Evolutionary conservation across 225 moss, liverwort and hornwort species (phyloP).

Genomic region (Asterella californica): DNA sequence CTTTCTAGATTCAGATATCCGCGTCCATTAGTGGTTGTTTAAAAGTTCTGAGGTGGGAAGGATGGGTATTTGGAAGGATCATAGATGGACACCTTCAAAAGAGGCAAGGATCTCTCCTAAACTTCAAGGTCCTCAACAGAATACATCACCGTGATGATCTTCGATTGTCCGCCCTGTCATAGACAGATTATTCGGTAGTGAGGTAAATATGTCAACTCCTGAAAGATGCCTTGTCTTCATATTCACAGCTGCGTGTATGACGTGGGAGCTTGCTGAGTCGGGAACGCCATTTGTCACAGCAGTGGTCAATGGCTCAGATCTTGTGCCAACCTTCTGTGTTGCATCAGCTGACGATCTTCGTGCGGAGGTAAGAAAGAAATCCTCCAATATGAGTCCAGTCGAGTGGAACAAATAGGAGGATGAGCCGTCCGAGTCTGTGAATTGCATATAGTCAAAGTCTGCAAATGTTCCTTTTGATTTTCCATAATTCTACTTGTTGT

Average conservation of each 20-base stretch:
- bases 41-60: neutral
- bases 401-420: neutral
- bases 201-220: neutral
- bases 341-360: slow-evolving; percentile 89
- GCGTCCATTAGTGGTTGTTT: neutral
- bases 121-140: neutral
- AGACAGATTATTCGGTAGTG: neutral
- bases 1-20: too few species aligned
- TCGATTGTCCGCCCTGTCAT: too few species aligned
- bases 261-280: slow-evolving; percentile 89
- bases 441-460: neutral
- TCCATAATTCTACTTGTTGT: too few species aligned
- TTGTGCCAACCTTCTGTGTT: slow-evolving; percentile 78
- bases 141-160: too few species aligned
- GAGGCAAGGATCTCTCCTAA: neutral
- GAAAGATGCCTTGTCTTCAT: neutral
- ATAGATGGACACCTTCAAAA: neutral
- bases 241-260: slow-evolving; percentile 78
- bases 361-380: slow-evolving; percentile 58
- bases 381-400: neutral
- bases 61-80: neutral
- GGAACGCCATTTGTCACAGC: slow-evolving; percentile 66
- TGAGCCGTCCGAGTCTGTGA: neutral
- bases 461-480: neutral
- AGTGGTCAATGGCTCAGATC: slow-evolving; percentile 83